Evolutionary conservation across 768 basidiomycete species (phyloP).

Genomic region (Russula lepida): DNA sequence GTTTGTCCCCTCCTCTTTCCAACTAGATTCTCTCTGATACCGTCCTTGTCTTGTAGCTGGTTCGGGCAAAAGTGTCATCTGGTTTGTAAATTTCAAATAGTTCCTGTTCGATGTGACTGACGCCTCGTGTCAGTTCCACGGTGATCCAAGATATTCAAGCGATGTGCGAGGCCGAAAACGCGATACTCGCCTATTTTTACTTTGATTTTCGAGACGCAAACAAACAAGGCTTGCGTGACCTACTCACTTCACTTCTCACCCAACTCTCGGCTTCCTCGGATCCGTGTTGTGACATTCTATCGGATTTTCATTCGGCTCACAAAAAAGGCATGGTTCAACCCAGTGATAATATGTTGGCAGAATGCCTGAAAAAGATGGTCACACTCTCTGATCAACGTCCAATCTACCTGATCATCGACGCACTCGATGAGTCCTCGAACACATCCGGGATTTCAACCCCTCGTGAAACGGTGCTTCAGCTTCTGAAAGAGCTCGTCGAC

Average conservation of each 20-base stretch:
- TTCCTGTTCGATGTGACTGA: not conserved
- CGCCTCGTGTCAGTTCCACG: not conserved
- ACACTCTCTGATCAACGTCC: not conserved
- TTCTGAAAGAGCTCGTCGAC: not conserved
- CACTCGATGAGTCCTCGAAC: conserved; percentile 1
- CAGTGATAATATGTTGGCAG: not conserved
- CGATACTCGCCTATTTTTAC: not conserved
- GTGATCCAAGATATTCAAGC: not conserved
- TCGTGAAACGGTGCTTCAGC: not conserved
- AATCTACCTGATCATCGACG: conserved; percentile 1
- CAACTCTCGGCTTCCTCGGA: not conserved
- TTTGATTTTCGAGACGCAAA: not conserved
- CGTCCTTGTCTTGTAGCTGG: not conserved
- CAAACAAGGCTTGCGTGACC: not conserved
- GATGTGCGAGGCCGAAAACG: not conserved
- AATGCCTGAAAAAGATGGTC: conserved; percentile 4
- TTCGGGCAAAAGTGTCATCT: not conserved
- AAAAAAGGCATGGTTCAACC: not conserved
- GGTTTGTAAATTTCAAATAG: not conserved
- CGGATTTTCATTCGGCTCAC: not conserved
- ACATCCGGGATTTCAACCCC: not conserved
- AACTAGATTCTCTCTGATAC: not conserved
- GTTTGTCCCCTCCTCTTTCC: not conserved
- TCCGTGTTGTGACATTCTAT: not conserved
- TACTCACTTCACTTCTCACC: not conserved